These are phyloP conservation scores for Aspergillus taichungensis DNA, from an alignment of 495 filamentous ascomycete species.

Conservation along the genomic window DNA sequence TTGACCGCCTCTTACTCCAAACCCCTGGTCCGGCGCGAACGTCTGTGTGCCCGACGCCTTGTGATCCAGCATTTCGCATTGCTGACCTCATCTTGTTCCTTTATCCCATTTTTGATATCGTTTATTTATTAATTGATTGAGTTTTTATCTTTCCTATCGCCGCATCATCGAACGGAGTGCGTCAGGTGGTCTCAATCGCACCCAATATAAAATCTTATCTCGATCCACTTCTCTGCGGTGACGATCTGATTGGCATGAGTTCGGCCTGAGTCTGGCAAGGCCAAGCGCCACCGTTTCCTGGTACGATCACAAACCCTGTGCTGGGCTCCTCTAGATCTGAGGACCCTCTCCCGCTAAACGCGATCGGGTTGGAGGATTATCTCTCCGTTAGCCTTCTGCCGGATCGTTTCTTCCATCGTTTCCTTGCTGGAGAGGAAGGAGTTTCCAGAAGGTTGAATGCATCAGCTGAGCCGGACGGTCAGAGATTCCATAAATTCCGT, in stretches of 20 bases:
- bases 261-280: constrained; percentile 10
- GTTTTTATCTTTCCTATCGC: not conserved
- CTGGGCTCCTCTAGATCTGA: constrained; percentile 13
- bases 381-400: constrained; percentile 3
- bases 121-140: constrained; percentile 3
- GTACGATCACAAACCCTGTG: constrained; percentile 25
- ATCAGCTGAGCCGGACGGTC: constrained; percentile 8
- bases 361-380: constrained; percentile 13
- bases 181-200: not conserved
- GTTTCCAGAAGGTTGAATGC: not conserved
- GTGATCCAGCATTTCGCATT: constrained; percentile 1
- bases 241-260: constrained; percentile 12
- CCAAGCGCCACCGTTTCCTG: constrained; percentile 22
- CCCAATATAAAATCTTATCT: constrained; percentile 1
- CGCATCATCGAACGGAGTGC: not conserved
- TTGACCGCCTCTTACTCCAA: constrained; percentile 15
- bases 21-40: constrained; percentile 1
- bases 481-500: not conserved
- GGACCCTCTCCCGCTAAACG: constrained; percentile 13
- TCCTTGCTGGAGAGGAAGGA: not conserved
- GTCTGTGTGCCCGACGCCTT: constrained; percentile 20
- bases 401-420: no score
- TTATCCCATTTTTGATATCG: not conserved
- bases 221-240: not conserved
- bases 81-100: not conserved